A percentile compares a stretch with the other conserved stretches of the same genome.
phyloP scores from a whole-genome alignment of 2,329 filamentous ascomycete species.

The Canariomyces notabilis region DNA sequence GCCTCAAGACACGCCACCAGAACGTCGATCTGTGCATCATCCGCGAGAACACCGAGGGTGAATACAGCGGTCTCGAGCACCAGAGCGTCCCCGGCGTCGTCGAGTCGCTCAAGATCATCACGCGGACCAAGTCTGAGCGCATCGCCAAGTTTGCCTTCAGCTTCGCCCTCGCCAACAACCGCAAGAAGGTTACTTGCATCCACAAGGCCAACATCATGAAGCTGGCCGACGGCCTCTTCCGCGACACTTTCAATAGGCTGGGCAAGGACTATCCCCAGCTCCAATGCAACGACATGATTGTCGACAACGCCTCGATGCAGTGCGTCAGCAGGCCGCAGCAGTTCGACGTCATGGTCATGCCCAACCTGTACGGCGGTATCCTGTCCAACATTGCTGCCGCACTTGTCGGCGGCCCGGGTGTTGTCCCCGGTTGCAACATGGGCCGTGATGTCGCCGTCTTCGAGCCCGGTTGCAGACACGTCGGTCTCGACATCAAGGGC shows the following conservation, averaged over 20 bases:
- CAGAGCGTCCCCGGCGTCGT: conserved; percentile 95
- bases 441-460: conserved; percentile 97
- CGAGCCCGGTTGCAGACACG: conserved; percentile 98
- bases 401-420: conserved; percentile 91
- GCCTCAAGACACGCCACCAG: conserved; percentile 95
- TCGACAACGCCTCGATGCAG: conserved; percentile 99
- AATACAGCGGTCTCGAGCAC: conserved; percentile 98
- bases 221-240: conserved; percentile 96
- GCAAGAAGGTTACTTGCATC: conserved; percentile 99
- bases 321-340: conserved; percentile 93
- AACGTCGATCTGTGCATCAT: conserved; percentile 98
- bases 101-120: conserved; percentile 99
- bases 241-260: conserved; percentile 90
- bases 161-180: conserved; percentile 96
- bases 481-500: conserved; percentile 98
- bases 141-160: conserved; percentile 98
- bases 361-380: conserved; percentile 97
- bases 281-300: conserved; percentile 98
- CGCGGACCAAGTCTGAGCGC: conserved; percentile 95
- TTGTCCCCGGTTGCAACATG: conserved; percentile 99
- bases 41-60: conserved; percentile 99
- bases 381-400: conserved; percentile 98
- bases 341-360: conserved; percentile 99
- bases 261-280: conserved; percentile 94
- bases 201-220: conserved; percentile 99